These are phyloP conservation scores for Aspergillus tubingensis DNA, from an alignment of 2,329 filamentous ascomycete species.

Conservation along the genomic window DNA sequence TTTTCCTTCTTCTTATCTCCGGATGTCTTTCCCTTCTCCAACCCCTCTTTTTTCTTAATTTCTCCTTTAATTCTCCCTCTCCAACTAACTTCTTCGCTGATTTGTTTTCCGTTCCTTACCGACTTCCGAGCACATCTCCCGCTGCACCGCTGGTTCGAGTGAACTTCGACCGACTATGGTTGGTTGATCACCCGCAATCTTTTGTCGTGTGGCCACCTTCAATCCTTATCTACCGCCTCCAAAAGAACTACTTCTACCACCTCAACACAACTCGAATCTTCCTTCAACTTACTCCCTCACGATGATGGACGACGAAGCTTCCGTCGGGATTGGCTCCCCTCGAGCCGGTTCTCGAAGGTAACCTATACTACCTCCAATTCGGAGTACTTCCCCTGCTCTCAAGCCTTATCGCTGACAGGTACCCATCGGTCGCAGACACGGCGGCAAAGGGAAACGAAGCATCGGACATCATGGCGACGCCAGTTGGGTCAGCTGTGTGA, in stretches of 20 bases:
- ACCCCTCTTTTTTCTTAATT: not conserved
- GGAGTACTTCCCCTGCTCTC: not conserved
- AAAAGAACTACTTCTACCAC: slow-evolving; percentile 11
- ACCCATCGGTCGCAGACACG: slow-evolving; percentile 27
- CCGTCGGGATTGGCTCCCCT: slow-evolving; percentile 29
- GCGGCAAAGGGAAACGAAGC: slow-evolving; percentile 66
- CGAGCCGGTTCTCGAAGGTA: slow-evolving; percentile 36
- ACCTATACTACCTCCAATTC: not conserved
- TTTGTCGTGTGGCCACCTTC: slow-evolving; percentile 18
- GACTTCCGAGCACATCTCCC: slow-evolving; percentile 5
- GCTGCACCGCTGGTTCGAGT: slow-evolving; percentile 27
- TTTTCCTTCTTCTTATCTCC: slow-evolving; percentile 10
- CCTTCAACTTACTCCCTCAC: not conserved
- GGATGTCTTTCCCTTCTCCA: slow-evolving; percentile 1
- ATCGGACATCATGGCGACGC: slow-evolving; percentile 71
- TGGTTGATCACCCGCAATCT: slow-evolving; percentile 14
- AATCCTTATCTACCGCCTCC: slow-evolving; percentile 22
- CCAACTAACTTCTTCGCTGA: not conserved
- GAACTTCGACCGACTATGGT: slow-evolving; percentile 23
- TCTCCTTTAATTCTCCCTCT: not conserved
- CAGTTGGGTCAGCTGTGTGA: slow-evolving; percentile 84
- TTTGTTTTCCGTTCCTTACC: not conserved
- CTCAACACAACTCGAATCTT: not conserved
- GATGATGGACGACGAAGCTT: slow-evolving; percentile 38
- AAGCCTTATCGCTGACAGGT: slow-evolving; percentile 11